phyloP scores from a whole-genome alignment of 2,329 filamentous ascomycete genomes.

The Coniochaeta ligniaria region DNA sequence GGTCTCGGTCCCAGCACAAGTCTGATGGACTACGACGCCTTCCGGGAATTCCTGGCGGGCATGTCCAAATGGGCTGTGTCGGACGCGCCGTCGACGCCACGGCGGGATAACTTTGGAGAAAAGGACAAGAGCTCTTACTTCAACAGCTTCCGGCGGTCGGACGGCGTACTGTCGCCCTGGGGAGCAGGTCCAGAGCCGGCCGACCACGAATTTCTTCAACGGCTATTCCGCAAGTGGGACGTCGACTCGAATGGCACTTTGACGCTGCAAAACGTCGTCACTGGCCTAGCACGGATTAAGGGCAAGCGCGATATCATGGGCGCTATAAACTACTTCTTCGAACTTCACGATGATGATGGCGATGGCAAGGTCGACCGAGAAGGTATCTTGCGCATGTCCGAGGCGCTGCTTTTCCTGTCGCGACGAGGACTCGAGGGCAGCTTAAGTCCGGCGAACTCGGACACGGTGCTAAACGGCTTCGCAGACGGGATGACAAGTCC shows the following conservation, averaged over 20 bases:
- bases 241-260: slow-evolving; percentile 68
- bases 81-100: slow-evolving; percentile 64
- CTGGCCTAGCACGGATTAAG: slow-evolving; percentile 84
- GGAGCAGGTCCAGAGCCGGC: slow-evolving; percentile 60
- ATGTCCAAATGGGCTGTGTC: slow-evolving; percentile 91
- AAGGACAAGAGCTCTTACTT: slow-evolving; percentile 49
- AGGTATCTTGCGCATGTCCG: slow-evolving; percentile 89
- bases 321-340: slow-evolving; percentile 95
- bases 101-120: slow-evolving; percentile 37
- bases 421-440: slow-evolving; percentile 76
- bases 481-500: slow-evolving; percentile 19
- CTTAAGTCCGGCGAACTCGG: slow-evolving; percentile 57
- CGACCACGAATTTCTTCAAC: slow-evolving; percentile 88
- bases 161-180: slow-evolving; percentile 42
- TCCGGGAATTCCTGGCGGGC: slow-evolving; percentile 84
- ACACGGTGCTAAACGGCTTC: slow-evolving; percentile 40
- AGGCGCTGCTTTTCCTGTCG: slow-evolving; percentile 87
- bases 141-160: slow-evolving; percentile 43
- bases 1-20: slow-evolving; percentile 84
- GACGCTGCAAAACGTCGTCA: slow-evolving; percentile 85
- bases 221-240: slow-evolving; percentile 86
- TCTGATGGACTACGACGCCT: slow-evolving; percentile 95
- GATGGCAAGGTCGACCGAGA: slow-evolving; percentile 92
- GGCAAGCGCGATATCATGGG: slow-evolving; percentile 95
- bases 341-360: slow-evolving; percentile 88